Base-by-base conservation (phyloP, 2,329 filamentous ascomycete species). In the Fusarium armeniacum region DNA sequence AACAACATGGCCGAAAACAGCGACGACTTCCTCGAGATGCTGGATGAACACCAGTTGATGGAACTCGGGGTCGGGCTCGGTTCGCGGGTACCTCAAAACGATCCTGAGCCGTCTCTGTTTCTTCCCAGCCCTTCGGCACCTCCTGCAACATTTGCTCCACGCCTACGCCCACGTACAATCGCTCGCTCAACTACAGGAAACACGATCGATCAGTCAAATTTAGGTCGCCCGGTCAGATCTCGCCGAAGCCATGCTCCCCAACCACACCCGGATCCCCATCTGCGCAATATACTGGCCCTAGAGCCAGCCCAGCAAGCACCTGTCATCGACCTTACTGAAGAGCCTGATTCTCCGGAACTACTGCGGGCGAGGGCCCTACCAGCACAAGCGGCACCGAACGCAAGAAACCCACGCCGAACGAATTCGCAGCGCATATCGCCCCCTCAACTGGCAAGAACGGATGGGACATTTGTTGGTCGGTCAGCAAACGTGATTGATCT, bases 271-370 rank as follows among this genome's bases (percentile, higher is more conserved):
- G 22, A 46, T 20, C 69, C 62, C 30, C 62, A 41, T 46, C 46
- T 55, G 43, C 50, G 65, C 20, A 62, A 43, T 30, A 41, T 41
- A 20, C 57, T 53, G 24, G 49, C 44, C 12, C 53, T 57, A 16
- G 33, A 50, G 16, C 60, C 64, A 44, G 47, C 51, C n/a, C 70
- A 69, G 49, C 58, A 35, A 40, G 53, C 77, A 8, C 69, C 78
- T 20, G 76, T 86, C 16, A 86, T 87, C 44, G 85, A 87, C 60
- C 75, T 87, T 49, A 86, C 85, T 1, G 80, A 78, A 12, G 84
- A 86, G 67, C 83, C 84, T 0, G 84, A 86, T 72, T 85, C 83
- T 20, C 83, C 83, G 8, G 64, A 73, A 10, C 71, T 81, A 47
- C 78, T 79, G 69, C 77, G 81, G 43, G 61, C 58, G 24, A 69